Conservation (phyloP, 2,329 filamentous ascomycete genomes). For the Trichoderma afroharzianum region DNA sequence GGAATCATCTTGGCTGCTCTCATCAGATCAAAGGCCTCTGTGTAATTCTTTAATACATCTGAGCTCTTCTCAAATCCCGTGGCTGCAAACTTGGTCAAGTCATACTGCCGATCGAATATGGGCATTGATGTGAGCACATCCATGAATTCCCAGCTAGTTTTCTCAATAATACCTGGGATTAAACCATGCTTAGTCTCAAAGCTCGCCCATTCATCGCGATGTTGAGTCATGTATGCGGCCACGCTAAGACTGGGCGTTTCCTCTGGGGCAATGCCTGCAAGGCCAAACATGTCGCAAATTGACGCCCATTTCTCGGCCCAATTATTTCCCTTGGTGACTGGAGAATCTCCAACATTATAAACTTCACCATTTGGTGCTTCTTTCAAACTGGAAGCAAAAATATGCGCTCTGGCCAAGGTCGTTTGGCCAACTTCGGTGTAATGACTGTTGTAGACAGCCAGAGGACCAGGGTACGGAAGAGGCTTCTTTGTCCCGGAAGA, state of each 20-base stretch:
- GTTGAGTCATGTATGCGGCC: neutral
- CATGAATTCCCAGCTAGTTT: slow-evolving; percentile 12
- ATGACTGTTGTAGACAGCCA: neutral
- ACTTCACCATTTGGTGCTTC: neutral
- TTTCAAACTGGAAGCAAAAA: neutral
- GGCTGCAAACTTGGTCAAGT: neutral
- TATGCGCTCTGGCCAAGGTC: slow-evolving; percentile 9
- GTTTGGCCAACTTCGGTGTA: slow-evolving; percentile 7
- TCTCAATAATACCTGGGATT: neutral
- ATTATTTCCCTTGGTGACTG: neutral
- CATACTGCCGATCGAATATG: slow-evolving; percentile 6
- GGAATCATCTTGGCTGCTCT: neutral
- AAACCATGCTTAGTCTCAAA: neutral
- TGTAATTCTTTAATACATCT: slow-evolving; percentile 4
- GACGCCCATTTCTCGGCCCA: slow-evolving; percentile 15
- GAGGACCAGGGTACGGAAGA: neutral
- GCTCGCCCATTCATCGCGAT: neutral
- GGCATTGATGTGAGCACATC: slow-evolving; percentile 10
- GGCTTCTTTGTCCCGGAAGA: neutral
- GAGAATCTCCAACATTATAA: slow-evolving; percentile 13
- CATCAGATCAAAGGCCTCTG: slow-evolving; percentile 12
- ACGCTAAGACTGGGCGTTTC: neutral
- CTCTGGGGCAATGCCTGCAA: neutral
- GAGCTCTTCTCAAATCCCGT: neutral
- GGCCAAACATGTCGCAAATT: slow-evolving; percentile 2